These are phyloP conservation scores for Hypoxylon sp. DNA, from an alignment of 2,329 filamentous ascomycete genomes.

Conservation along the genomic window DNA sequence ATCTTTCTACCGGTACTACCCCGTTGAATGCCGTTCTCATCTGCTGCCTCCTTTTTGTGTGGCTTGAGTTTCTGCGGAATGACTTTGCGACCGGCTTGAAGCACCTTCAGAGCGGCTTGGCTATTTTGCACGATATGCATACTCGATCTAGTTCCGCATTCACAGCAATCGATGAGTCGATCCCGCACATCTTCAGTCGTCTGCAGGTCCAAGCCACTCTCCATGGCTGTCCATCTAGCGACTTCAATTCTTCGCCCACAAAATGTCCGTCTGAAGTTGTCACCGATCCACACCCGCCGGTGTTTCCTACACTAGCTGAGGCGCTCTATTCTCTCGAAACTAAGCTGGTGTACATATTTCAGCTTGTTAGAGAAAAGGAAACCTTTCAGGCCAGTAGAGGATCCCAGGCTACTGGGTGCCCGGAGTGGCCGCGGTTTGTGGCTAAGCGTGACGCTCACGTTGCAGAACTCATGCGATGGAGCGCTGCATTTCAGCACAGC, in stretches of 20 bases:
- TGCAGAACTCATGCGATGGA: neutral
- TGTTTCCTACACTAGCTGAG: neutral
- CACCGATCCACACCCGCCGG: neutral
- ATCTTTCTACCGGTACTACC: neutral
- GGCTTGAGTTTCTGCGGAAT: neutral
- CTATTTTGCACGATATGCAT: neutral
- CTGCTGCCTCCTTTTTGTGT: neutral
- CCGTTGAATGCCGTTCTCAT: neutral
- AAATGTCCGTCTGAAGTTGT: neutral
- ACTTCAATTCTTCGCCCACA: neutral
- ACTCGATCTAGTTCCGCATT: neutral
- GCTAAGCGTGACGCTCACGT: neutral
- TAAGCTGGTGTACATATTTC: neutral
- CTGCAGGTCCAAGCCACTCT: neutral
- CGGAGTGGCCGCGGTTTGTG: neutral
- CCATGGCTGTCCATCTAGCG: neutral
- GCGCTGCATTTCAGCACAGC: neutral
- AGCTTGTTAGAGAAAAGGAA: neutral
- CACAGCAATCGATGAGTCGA: neutral
- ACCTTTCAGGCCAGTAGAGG: neutral
- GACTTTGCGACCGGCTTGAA: neutral
- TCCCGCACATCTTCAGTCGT: neutral
- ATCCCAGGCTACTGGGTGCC: neutral
- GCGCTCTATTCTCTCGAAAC: neutral
- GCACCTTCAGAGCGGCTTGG: neutral